Base-by-base conservation (phyloP, 176 grass and related monocot species). In the Cymbopogon citratus region DNA sequence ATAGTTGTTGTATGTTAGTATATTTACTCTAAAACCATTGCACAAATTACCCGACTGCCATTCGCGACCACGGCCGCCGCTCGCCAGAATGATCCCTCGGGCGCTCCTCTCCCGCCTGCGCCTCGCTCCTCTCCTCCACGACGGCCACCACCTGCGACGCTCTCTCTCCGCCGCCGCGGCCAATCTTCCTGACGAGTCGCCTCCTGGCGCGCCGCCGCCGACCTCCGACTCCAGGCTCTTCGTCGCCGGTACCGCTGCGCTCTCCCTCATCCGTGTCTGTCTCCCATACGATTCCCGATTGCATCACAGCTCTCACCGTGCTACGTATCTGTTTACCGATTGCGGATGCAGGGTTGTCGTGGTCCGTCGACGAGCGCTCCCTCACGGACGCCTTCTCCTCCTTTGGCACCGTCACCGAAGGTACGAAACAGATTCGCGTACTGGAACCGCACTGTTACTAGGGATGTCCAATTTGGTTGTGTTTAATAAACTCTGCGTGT, bases 391-490 rank as follows among this genome's bases (percentile, higher is more conserved):
- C 88, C 15, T 97, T 97, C 78, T 94, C 94, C 71, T 85, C 81
- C 13, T 97, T 97, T 12, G 92, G 92, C 73, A 84, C 87, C 15
- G 90, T 97, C 66, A 87, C 92, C 24, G 94, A 97, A 94, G 92
- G 94, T 97, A 70, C 2, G 48, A 28, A 81, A 57, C 48, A 19
- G 34, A 28, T 28, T 70, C 33, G 12, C 31, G 2, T 6, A 12
- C 35, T 39, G n/a, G 24, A 70, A 56, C 15, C 14, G 28, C 19
- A 21, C 10, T 25, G 64, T 56, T 69, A 25, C 18, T 36, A 36
- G 13, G 21, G 31, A 9, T 44, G 79, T 21, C 28, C 24, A 62
- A 14, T 72, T 61, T 72, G 13, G n/a, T 18, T 31, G 46, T 78
- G 49, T 68, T 70, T 66, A 65, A 78, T 82, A 78, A 82, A 46